Base-by-base conservation (phyloP, 257 asterid species). In the Ajuga chamaepitys region DNA sequence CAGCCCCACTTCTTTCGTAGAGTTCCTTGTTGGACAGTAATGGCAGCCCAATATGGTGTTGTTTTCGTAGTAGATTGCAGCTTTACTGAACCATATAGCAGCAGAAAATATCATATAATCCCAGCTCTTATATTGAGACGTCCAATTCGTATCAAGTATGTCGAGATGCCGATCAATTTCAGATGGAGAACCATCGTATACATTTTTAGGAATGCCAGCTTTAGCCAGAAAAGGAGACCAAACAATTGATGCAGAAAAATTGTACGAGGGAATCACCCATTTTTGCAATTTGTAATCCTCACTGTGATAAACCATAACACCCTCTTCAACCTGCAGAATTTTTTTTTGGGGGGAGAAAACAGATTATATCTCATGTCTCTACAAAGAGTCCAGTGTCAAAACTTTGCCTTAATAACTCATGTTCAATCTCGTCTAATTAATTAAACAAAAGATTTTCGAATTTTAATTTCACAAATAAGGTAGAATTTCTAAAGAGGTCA, bases 191-290 rank as follows among this genome's bases (percentile, higher is more conserved):
- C 84, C 85, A 9, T 95, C 98, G 4, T 83, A 70, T 0, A 56
- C 17, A 46, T 91, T 94, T 75, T 86, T 95, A 10, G 75, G 74
- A 57, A 81, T 84, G 57, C 73, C 81, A 7, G 96, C 95, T 51
- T 83, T 13, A 4, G 96, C 86, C 14, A 91, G 84, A 57, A 88
- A 81, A 21, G 98, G 98, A 26, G 96, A 80, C 98, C 98, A 91
- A 37, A 91, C 37, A 48, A 71, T 82, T 2, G 94, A 88, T 13
- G 88, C 24, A 0, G 88, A 84, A 34, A 88, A 77, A 70, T 86
- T 91, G 89, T 77, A 62, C 8, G 58, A 68, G 0, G 94, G 95
- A 75, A 91, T 84, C 61, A 78, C 16, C 98, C 98, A 91, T 75
- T 77, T 81, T 61, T 81, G 77, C 54, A 80, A 76, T 75, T 68